A percentile compares a stretch with the other conserved stretches of the same genome.
Evolutionary conservation across 345 rosid genomes (phyloP).

Genomic region (Lepidium aucheri): DNA sequence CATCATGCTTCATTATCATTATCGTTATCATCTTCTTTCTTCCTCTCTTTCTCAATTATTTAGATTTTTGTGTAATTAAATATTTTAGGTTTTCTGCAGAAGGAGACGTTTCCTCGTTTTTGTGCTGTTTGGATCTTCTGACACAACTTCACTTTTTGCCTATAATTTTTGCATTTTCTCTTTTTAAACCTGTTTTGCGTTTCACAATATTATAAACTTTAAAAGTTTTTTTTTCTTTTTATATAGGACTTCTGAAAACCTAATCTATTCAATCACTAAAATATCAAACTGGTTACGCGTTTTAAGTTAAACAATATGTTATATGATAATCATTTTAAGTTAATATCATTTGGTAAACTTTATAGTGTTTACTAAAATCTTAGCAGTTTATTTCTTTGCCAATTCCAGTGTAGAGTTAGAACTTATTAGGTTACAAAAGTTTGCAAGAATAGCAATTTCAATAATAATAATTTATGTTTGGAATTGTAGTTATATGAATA

Average conservation of each 20-base stretch:
- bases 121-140: conserved; percentile 63
- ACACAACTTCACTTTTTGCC: conserved; percentile 34
- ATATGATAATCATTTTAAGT: not conserved
- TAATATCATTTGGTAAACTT: not conserved
- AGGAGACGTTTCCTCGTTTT: conserved; percentile 84
- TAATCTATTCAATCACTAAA: not conserved
- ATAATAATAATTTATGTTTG: conserved; percentile 8
- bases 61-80: conserved; percentile 26
- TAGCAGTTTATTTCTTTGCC: not conserved
- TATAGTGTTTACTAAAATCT: not conserved
- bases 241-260: not conserved
- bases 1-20: conserved; percentile 28
- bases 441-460: conserved; percentile 1
- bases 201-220: not conserved
- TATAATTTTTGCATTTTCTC: conserved; percentile 6
- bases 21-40: conserved; percentile 28
- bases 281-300: not conserved
- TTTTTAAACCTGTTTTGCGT: not conserved
- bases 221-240: not conserved
- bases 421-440: conserved; percentile 1
- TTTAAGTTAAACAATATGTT: not conserved
- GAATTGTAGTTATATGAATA: conserved; percentile 22
- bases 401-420: not conserved
- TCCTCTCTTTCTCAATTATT: conserved; percentile 17
- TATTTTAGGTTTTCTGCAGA: conserved; percentile 35